Base-by-base conservation (phyloP, 192 early-diverging fungal species). In the Mortierella antarctica region DNA sequence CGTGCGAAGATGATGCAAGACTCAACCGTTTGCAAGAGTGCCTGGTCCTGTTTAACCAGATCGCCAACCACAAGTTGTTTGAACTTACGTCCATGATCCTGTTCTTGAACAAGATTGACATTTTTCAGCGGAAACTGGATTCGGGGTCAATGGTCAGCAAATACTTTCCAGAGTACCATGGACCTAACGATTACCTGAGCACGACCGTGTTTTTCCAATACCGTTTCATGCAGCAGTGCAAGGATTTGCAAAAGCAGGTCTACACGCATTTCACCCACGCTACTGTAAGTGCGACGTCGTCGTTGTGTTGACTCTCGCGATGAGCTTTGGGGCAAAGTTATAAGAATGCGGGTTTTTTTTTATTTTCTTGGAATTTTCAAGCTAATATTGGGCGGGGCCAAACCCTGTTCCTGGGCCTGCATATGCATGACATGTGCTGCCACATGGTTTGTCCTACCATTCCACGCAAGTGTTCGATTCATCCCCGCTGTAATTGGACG, bases 101-200 rank as follows among this genome's bases (percentile, higher is more conserved):
- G 42, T 91, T 91, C 71, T 63, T 91, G 61, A 91, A 91, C 72
- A 91, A 91, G 72, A 91, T 91, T 46, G 90, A 91, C 66, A 82
- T 91, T 48, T 84, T 91, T 57, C 84, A 86, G 51, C 74, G 83
- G 44, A 91, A 91, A 62, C 71, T 91, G 11, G 67, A 71, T 9
- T 65, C 67, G 17, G 69, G 77, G 40, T 68, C 70, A 13, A 21
- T 82, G 50, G 83, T 91, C 44, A 83, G 82, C 59, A 76, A 87
- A 20, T 86, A 87, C 53, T 88, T 91, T 50, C 83, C 88, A 0
- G 79, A 90, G 60, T 91, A 90, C 59, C 62, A 83, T 48, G 89
- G 89, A 39, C 70, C 72, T 6, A 87, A 87, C 46, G 84, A 87
- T 45, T 87, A 83, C 47, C 73, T 73, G 61, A 80, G 67, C 46